Conservation (phyloP, 345 rosid genomes). For the Heritiera littoralis region DNA sequence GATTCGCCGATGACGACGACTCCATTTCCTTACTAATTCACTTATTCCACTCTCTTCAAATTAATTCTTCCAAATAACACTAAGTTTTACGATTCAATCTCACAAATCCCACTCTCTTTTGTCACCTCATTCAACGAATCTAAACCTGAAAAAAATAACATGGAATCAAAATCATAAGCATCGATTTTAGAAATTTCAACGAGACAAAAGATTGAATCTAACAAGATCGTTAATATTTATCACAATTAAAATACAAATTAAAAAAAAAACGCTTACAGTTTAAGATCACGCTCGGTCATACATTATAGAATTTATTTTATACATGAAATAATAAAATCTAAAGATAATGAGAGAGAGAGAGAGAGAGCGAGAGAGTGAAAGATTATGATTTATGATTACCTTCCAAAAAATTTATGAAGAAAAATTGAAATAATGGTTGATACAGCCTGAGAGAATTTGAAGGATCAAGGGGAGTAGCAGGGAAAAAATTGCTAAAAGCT, state of each 20-base stretch:
- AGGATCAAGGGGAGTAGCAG: background rate
- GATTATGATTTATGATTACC: background rate
- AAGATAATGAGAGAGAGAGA: background rate
- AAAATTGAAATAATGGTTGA: background rate
- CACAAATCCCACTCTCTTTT: background rate
- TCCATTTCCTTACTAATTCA: conserved; percentile 28
- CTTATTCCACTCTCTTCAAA: background rate
- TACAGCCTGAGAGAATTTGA: background rate
- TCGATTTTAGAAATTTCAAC: background rate
- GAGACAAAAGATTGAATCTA: background rate
- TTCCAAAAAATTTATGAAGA: background rate
- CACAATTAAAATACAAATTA: background rate
- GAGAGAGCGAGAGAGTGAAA: background rate
- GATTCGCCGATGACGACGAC: background rate
- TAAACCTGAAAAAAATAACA: background rate
- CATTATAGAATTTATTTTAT: background rate
- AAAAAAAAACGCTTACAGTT: background rate
- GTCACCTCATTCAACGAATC: background rate
- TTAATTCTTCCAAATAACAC: background rate
- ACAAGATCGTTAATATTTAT: background rate
- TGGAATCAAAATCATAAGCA: background rate
- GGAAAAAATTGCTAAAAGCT: background rate
- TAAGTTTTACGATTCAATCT: background rate
- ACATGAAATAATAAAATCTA: background rate
- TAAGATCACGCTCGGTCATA: background rate